Conservation (phyloP, 2,329 filamentous ascomycete genomes). For the Fusarium sacchari region DNA sequence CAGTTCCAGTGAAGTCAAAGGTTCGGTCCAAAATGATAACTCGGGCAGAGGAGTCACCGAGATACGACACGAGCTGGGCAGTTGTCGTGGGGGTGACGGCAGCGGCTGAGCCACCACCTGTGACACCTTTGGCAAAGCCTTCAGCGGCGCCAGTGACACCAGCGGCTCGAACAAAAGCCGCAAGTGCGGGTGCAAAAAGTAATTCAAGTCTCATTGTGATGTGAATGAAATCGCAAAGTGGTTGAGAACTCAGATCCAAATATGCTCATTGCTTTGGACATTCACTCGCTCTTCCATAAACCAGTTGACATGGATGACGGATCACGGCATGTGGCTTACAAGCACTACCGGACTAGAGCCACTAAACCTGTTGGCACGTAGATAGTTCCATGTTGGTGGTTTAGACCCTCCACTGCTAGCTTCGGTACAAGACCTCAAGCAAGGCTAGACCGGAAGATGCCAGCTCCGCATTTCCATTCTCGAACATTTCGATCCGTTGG, state of each 20-base stretch:
- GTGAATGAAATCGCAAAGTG: not conserved
- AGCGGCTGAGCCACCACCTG: constrained; percentile 69
- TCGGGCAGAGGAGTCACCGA: constrained; percentile 62
- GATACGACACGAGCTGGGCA: constrained; percentile 67
- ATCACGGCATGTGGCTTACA: not conserved
- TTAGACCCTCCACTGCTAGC: not conserved
- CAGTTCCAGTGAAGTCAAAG: constrained; percentile 66
- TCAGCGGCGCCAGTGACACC: constrained; percentile 38
- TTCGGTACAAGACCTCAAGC: not conserved
- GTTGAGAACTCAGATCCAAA: not conserved
- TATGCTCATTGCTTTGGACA: not conserved
- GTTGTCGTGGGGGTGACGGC: constrained; percentile 63
- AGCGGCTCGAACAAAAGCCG: not conserved
- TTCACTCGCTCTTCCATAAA: not conserved
- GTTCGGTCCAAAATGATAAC: constrained; percentile 68
- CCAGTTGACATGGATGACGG: not conserved
- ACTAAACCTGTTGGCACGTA: not conserved
- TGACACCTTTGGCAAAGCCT: constrained; percentile 62
- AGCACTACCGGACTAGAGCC: not conserved
- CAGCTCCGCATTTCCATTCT: not conserved
- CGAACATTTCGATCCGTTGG: not conserved
- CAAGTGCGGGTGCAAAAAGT: not conserved
- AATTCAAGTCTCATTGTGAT: not conserved
- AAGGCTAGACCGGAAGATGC: not conserved
- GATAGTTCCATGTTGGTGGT: not conserved